Percentiles rank a stretch among this genome's conserved stretches.
phyloP scores from a whole-genome alignment of 345 rosid species.

The Pugionium dolabratum region DNA sequence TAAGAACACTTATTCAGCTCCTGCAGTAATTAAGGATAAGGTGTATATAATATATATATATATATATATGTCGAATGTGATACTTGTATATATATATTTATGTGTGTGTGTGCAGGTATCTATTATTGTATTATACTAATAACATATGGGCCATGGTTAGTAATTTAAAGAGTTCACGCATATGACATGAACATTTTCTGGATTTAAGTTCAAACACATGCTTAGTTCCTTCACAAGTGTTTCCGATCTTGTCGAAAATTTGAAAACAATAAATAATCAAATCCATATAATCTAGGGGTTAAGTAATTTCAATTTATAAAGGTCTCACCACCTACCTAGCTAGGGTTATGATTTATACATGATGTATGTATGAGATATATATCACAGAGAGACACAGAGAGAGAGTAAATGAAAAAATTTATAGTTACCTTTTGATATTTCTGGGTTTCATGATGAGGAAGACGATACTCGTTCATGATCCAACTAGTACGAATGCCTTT shows the following conservation, averaged over 20 bases:
- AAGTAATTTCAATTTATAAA: neutral
- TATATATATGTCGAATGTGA: too few species aligned
- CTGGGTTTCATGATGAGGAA: conserved; percentile 94
- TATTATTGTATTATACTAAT: conserved; percentile 30
- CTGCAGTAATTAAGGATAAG: conserved; percentile 7
- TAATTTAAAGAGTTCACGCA: conserved; percentile 42
- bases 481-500: conserved; percentile 95
- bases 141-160: conserved; percentile 42
- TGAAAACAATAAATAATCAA: neutral
- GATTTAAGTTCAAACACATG: conserved; percentile 24
- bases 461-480: conserved; percentile 99
- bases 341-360: conserved; percentile 15
- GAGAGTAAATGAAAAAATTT: too few species aligned
- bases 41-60: too few species aligned
- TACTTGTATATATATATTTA: neutral
- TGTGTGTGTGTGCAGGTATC: conserved; percentile 23
- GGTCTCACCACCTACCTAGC: conserved; percentile 29
- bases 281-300: conserved; percentile 24
- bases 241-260: conserved; percentile 17
- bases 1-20: neutral
- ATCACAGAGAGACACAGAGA: too few species aligned
- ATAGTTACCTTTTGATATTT: conserved; percentile 77
- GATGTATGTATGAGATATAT: neutral
- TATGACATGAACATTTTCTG: conserved; percentile 39
- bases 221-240: neutral